Evolutionary conservation across 1,284 basidiomycete genomes (phyloP), one percentile per base, ranked within the genome.

Genomic region (Earliella scabrosa): DNA sequence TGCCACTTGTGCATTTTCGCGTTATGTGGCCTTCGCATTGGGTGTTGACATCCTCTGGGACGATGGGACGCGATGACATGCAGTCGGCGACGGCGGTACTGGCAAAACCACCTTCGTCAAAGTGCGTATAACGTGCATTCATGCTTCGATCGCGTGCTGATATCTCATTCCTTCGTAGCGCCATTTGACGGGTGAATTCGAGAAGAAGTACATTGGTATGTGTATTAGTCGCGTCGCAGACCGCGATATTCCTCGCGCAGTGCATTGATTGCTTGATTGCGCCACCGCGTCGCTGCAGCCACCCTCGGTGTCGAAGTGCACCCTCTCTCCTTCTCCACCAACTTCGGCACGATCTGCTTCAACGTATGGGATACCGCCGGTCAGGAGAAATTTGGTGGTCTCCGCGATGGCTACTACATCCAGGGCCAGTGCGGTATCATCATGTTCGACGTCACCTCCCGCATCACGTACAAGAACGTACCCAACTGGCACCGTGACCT

Each of bases 341-440:
- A 98, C 87, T 97, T 93, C 71, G 97, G 97, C 69, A 95, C 91
- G 56, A 96, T 99, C 81, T 93, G 92, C 82, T 99, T 99, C 88
- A 99, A 99, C 76, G 97, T 98, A 53, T 99, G 97, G 97, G 97
- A 99, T 78, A 99, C 97, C 40, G 97, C 97, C 53, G 97, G 97
- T 50, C 97, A 99, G 82, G 97, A 99, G 80, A 99, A 99, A 82
- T 99, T 99, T 67, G 95, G 96, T 81, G 95, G 95, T 72, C 90
- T 98, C 62, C 93, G 96, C 66, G 95, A 97, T 77, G 95, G 95
- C 51, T 97, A 97, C 80, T 98, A 98, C 80, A 97, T 98, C 74
- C 95, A 97, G 77, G 97, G 97, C 68, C 96, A 99, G 77, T 99
- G 96, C 72, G 97, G 97, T 73, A 99, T 99, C 82, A 99, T 99